Percentiles rank a stretch among this genome's conserved stretches.
Conservation (phyloP, 345 rosid genomes). For the Raphanus sativus region DNA sequence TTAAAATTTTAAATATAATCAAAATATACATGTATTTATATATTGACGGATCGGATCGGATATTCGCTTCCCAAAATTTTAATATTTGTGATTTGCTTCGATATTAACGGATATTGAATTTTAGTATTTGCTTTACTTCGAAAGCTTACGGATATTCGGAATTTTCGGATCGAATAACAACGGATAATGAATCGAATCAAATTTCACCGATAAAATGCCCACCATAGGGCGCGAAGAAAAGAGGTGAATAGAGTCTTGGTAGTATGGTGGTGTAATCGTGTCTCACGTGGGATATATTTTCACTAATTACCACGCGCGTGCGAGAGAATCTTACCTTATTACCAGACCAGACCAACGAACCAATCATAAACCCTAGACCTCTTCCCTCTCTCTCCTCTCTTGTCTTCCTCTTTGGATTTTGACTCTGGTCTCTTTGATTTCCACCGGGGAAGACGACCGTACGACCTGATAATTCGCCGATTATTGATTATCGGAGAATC, state of each 20-base stretch:
- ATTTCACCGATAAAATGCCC: no score
- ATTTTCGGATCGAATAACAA: no score
- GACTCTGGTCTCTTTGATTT: constrained; percentile 38
- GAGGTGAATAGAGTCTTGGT: constrained; percentile 31
- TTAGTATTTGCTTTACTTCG: no score
- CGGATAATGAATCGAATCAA: no score
- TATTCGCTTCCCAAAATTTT: no score
- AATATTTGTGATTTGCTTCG: no score
- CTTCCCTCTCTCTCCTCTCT: not conserved
- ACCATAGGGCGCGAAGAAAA: not conserved
- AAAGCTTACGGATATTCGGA: no score
- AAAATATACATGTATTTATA: no score
- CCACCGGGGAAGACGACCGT: constrained; percentile 29
- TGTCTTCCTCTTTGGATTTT: constrained; percentile 1
- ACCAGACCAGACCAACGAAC: constrained; percentile 28
- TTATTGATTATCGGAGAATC: constrained; percentile 8
- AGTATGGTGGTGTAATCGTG: not conserved
- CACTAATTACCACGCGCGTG: constrained; percentile 41
- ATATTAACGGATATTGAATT: no score
- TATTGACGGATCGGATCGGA: no score
- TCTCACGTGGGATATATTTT: constrained; percentile 28
- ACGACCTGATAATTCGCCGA: constrained; percentile 7
- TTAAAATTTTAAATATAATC: no score
- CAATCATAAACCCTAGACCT: constrained; percentile 39
- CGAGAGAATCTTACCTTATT: not conserved